Conservation (phyloP, 352 stramenopile genomes). For the Phytopythium chamaehyphon region DNA sequence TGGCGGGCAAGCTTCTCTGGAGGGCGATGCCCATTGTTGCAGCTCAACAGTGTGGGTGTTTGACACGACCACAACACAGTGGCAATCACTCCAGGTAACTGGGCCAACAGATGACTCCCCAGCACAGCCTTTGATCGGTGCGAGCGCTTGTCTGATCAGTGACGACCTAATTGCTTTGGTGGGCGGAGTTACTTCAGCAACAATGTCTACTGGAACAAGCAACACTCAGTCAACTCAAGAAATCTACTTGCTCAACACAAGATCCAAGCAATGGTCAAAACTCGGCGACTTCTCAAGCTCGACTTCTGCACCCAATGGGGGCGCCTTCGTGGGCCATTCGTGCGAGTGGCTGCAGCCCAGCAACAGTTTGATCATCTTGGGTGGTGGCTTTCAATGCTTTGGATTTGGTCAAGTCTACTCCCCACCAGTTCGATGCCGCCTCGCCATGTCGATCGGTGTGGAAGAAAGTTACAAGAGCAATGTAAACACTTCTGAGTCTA, state of each 20-base stretch:
- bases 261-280: conserved; percentile 41
- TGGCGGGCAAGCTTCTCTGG: conserved; percentile 49
- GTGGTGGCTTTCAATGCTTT: conserved; percentile 81
- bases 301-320: conserved; percentile 10
- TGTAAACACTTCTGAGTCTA: conserved; percentile 1
- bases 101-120: conserved; percentile 28
- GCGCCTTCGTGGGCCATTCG: conserved; percentile 53
- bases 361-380: conserved; percentile 46
- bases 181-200: conserved; percentile 43
- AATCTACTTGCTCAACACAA: conserved; percentile 47
- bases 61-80: conserved; percentile 41
- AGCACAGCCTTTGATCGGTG: conserved; percentile 34
- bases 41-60: conserved; percentile 34
- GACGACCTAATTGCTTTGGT: conserved; percentile 54
- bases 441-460: conserved; percentile 18
- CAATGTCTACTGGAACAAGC: conserved; percentile 30
- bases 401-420: conserved; percentile 83
- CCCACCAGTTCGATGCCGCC: conserved; percentile 44
- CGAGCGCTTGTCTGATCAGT: conserved; percentile 40
- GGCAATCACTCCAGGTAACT: conserved; percentile 32
- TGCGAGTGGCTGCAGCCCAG: conserved; percentile 43
- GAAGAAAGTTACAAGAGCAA: background rate
- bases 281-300: conserved; percentile 46
- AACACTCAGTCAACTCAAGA: conserved; percentile 29
- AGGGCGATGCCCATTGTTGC: conserved; percentile 12